Evolutionary conservation across 306 rosid genomes (phyloP), one percentile per base, ranked within the genome.

Genomic region (Pyrus bretschneideri): DNA sequence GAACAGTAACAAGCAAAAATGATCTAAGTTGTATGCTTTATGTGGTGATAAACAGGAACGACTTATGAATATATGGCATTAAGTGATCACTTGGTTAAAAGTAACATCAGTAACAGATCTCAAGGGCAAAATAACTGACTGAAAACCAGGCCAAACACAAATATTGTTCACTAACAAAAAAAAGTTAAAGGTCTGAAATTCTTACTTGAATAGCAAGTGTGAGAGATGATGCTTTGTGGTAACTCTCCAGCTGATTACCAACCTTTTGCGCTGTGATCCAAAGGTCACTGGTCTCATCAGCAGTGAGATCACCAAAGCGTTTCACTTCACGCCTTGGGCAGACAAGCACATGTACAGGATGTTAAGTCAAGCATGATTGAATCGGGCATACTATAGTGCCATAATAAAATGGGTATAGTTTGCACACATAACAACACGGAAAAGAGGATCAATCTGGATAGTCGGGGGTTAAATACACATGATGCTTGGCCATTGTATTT

Each of bases 321-420:
- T 89, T 91, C 68, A 88, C 98, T 85, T 92, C 97, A 23, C 97
- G 96, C 87, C 88, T 92, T n/a, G 98, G 96, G 80, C 95, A 90
- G 80, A 95, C 80, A 38, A 95, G 97, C 82, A 95, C 98, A 75
- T 95, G 97, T 91, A 82, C 69, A 80, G 70, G 76, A 76, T 25
- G 95, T 86, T 83, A 94, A 94, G 98, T 79, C 82, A 80, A 82
- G 76, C 81, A 86, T 68, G 22, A 72, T 73, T 22, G 64, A 59
- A 44, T 17, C 11, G 31, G 38, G 64, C 27, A 4, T 8, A 33
- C 11, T 33, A 78, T 77, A 74, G 17, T 52, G 69, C 67, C 65
- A 73, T 62, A 64, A 69, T 4, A 52, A 59, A 73, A 12, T 29
- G 8, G 31, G 75, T 66, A 42, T 67, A 76, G 38, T 74, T 75